Base-by-base conservation (phyloP, 139 green algal genomes). In the Auxenochlorella pyrenoidosa region DNA sequence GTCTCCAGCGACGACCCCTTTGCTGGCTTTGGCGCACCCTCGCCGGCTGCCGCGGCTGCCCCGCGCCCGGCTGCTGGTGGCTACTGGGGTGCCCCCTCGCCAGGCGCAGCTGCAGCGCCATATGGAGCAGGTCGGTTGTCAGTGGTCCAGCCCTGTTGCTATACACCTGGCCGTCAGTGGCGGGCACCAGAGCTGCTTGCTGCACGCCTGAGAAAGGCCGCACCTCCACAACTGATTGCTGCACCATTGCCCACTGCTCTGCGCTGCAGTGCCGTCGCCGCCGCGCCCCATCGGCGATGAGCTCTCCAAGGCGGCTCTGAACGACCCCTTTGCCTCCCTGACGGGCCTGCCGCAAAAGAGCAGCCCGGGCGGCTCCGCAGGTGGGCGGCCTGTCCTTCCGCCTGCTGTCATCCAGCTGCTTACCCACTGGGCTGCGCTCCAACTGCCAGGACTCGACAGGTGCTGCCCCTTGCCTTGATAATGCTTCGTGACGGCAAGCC, bases 291-390 rank as follows among this genome's bases (percentile, higher is more conserved):
- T n/a, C 5, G 58, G 63, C 38, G 47, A 70, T 12, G 63, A 84
- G 73, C 75, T 84, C n/a, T 90, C 90, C 41, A 78, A 90, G 73
- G 90, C 80, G 15, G 85, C 71, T 40, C 54, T 89, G 51, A 70
- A 91, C 41, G 90, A 93, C 70, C 90, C 90, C 24, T 93, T 93
- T 83, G 88, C 89, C 24, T 84, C 87, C 0, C 85, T 92, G 76
- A 86, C 88, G 43, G 88, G 88, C 60, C 68, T 87, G 83, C 51
- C 83, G 3, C 44, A 28, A 36, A 79, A 73, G 36, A 63, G 47
- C 83, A 87, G 68, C 51, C 83, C 83, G 5, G 36, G 5, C 22
- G 63, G 60, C 4, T n/a, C 60, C 15, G n/a, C 58, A 30, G 63
- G 60, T 76, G 58, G 36, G 72, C 30, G 0, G 28, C 32, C 66